Evolutionary conservation across 2,329 filamentous ascomycete genomes (phyloP).

Genomic region (Ophiostoma quercus): DNA sequence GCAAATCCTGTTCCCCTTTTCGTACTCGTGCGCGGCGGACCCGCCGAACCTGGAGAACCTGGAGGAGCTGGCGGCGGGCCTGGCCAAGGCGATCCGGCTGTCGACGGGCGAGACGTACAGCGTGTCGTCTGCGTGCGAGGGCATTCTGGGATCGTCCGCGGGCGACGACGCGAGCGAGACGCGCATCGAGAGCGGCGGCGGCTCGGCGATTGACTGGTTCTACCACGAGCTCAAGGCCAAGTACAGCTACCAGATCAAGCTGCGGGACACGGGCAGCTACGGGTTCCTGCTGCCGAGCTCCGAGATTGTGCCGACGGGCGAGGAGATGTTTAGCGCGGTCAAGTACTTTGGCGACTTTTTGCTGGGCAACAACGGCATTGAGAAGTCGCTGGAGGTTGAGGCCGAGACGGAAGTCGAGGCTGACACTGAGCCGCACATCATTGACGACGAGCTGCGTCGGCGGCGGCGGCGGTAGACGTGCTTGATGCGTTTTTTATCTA

Average conservation of each 20-base stretch:
- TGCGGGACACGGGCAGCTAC: constrained; percentile 88
- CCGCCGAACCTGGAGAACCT: constrained; percentile 89
- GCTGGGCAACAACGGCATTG: constrained; percentile 63
- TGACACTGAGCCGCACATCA: not conserved
- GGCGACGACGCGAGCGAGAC: constrained; percentile 60
- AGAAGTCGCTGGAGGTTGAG: constrained; percentile 34
- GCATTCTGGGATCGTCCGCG: constrained; percentile 48
- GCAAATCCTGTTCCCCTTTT: constrained; percentile 87
- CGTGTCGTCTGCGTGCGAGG: constrained; percentile 81
- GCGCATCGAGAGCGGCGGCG: constrained; percentile 69
- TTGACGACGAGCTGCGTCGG: not conserved
- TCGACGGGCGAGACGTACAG: constrained; percentile 70
- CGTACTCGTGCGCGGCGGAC: constrained; percentile 70
- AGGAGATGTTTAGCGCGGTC: constrained; percentile 78
- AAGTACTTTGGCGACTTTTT: constrained; percentile 80
- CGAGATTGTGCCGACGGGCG: constrained; percentile 81
- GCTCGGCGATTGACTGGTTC: constrained; percentile 90
- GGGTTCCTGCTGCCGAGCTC: constrained; percentile 85
- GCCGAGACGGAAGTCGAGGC: not conserved
- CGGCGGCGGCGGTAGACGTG: not conserved
- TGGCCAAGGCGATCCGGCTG: constrained; percentile 84
- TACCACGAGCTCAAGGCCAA: constrained; percentile 78
- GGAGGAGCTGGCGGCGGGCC: constrained; percentile 78
- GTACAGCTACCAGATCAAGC: constrained; percentile 89
- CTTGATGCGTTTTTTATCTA: not conserved